Conservation (phyloP, 2,329 filamentous ascomycete genomes). For the Beauveria brongniartii region DNA sequence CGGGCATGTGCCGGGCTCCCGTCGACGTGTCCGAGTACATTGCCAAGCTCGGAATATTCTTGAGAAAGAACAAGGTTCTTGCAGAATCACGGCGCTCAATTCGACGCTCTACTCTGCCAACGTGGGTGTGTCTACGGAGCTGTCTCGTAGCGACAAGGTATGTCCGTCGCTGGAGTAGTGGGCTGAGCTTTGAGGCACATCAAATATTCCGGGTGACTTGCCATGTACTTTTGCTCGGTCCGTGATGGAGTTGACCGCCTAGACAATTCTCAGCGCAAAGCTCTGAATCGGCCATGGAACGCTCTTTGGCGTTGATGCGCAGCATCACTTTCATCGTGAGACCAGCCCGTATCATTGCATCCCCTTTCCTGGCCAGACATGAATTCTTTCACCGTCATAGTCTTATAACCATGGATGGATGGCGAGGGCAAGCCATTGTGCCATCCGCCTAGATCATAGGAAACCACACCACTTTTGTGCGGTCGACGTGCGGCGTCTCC, state of each 20-base stretch:
- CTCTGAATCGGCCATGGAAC: not conserved
- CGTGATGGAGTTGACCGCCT: no score
- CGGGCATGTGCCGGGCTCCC: not conserved
- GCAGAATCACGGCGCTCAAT: not conserved
- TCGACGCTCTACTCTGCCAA: not conserved
- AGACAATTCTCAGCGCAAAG: not conserved
- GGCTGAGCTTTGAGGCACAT: not conserved
- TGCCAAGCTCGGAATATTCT: not conserved
- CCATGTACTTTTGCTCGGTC: not conserved
- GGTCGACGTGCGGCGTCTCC: slow-evolving; percentile 26
- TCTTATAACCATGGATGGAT: no score
- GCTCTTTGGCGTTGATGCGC: no score
- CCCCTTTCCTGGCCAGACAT: not conserved
- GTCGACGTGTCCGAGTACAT: not conserved
- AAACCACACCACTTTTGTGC: slow-evolving; percentile 18
- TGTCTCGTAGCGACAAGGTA: not conserved
- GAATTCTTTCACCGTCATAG: not conserved
- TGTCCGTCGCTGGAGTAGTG: not conserved
- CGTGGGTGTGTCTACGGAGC: not conserved
- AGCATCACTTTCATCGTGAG: not conserved
- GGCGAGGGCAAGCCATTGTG: no score
- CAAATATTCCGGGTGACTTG: not conserved
- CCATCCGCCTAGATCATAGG: slow-evolving; percentile 15
- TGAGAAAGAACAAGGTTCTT: not conserved
- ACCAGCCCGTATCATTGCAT: not conserved